Evolutionary conservation across 148 eudicot species (phyloP).

Genomic region (Polygonum aviculare): DNA sequence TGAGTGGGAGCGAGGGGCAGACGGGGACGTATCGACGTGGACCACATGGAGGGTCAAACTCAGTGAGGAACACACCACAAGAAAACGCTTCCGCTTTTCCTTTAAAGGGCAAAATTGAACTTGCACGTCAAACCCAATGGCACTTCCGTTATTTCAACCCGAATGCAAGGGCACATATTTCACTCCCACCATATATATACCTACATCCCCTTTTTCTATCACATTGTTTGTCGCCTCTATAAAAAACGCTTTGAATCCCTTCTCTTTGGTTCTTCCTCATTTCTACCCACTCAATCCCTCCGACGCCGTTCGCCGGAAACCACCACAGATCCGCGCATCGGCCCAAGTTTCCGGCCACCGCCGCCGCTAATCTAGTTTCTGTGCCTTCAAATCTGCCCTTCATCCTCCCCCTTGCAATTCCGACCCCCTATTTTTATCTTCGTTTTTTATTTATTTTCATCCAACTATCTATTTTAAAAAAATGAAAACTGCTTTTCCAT

Average conservation of each 20-base stretch:
- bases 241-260: not conserved
- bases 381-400: not conserved
- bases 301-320: not conserved
- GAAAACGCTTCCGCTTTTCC: not conserved
- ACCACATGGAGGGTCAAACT: slow-evolving; percentile 1
- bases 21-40: not conserved
- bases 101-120: not conserved
- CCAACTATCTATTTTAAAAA: not conserved
- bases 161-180: not conserved
- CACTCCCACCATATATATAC: not conserved
- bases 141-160: not conserved
- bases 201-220: not conserved
- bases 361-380: not conserved
- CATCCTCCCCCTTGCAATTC: not conserved
- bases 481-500: not conserved
- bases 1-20: not conserved
- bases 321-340: not conserved
- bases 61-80: not conserved
- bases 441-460: not conserved
- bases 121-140: not conserved
- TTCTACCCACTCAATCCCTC: not conserved
- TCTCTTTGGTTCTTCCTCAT: not conserved
- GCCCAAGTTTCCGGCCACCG: not conserved
- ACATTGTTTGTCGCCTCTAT: slow-evolving; percentile 7
- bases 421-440: not conserved